A percentile compares a stretch with the other conserved stretches of the same genome.
Evolutionary conservation across 176 grass and related monocot genomes (phyloP).

Genomic region (Bothriochloa decipiens): DNA sequence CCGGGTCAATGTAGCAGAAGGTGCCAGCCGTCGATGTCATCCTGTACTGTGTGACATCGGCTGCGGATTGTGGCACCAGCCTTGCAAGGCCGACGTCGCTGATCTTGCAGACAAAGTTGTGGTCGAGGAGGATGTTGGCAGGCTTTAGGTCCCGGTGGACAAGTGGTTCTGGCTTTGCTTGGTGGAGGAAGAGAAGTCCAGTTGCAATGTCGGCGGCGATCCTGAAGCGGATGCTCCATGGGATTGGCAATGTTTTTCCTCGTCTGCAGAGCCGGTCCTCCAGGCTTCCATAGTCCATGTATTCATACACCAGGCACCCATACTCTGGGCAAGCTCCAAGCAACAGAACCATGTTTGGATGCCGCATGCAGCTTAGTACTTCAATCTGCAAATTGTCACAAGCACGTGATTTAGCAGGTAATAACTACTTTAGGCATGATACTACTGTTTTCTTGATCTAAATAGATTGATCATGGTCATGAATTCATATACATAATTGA

Average conservation of each 20-base stretch:
- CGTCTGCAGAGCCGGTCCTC: constrained; percentile 75
- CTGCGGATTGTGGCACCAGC: constrained; percentile 71
- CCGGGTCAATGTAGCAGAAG: constrained; percentile 93
- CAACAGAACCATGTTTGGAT: constrained; percentile 94
- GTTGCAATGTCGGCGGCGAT: constrained; percentile 83
- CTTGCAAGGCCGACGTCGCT: constrained; percentile 84
- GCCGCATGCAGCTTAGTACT: constrained; percentile 84
- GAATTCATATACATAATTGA: constrained; percentile 9
- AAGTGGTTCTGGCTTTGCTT: constrained; percentile 81
- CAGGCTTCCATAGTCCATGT: constrained; percentile 94
- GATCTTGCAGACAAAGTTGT: constrained; percentile 91
- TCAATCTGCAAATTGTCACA: constrained; percentile 55
- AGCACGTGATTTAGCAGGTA: constrained; percentile 13
- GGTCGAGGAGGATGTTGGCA: constrained; percentile 91
- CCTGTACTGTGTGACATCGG: constrained; percentile 75
- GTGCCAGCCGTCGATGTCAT: constrained; percentile 88
- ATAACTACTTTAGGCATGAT: background rate
- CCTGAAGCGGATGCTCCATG: constrained; percentile 78
- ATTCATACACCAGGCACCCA: constrained; percentile 84
- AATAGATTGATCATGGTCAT: constrained; percentile 6
- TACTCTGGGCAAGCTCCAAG: constrained; percentile 90
- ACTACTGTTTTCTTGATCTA: background rate
- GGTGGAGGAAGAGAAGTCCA: constrained; percentile 83
- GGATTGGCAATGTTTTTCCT: constrained; percentile 65
- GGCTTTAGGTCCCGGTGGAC: constrained; percentile 97